Evolutionary conservation across 805 yeast species (phyloP).

Genomic region (Kodamaea sagamina): DNA sequence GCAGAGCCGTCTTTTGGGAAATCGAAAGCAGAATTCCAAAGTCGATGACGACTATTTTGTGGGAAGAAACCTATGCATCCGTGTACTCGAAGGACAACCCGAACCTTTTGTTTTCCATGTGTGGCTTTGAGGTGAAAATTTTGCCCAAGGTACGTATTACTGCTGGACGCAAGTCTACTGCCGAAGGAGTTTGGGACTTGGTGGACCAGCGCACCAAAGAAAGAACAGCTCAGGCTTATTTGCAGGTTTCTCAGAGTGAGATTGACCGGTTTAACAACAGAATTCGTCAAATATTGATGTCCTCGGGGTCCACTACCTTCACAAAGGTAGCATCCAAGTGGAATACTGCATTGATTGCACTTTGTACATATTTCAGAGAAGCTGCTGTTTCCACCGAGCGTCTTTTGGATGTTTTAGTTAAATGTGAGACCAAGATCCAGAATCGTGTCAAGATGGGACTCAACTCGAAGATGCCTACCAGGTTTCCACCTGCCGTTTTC

Average conservation of each 20-base stretch:
- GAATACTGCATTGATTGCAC: slow-evolving; percentile 87
- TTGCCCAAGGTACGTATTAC: slow-evolving; percentile 71
- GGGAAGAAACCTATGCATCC: slow-evolving; percentile 82
- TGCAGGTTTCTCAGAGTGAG: slow-evolving; percentile 81
- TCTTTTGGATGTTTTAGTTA: slow-evolving; percentile 78
- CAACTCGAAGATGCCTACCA: slow-evolving; percentile 96
- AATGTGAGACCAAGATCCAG: slow-evolving; percentile 90
- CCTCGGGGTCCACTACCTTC: slow-evolving; percentile 94
- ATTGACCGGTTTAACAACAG: slow-evolving; percentile 79
- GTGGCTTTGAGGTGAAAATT: slow-evolving; percentile 92
- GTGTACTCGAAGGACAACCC: slow-evolving; percentile 92
- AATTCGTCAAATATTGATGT: slow-evolving; percentile 87
- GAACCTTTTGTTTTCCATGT: slow-evolving; percentile 82
- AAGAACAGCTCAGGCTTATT: slow-evolving; percentile 82
- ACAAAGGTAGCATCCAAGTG: slow-evolving; percentile 93
- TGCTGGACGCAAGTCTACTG: slow-evolving; percentile 40
- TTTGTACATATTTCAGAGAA: slow-evolving; percentile 89
- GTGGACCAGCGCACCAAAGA: slow-evolving; percentile 71
- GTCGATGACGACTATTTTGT: slow-evolving; percentile 67
- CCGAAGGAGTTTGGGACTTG: slow-evolving; percentile 92
- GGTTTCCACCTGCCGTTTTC: slow-evolving; percentile 98
- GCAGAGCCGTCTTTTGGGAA: slow-evolving; percentile 93
- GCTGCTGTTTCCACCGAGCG: slow-evolving; percentile 84
- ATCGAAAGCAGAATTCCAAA: slow-evolving; percentile 75
- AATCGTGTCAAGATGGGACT: slow-evolving; percentile 92